These are phyloP conservation scores for Castanospermum australe DNA, from an alignment of 306 rosid species.

Conservation along the genomic window DNA sequence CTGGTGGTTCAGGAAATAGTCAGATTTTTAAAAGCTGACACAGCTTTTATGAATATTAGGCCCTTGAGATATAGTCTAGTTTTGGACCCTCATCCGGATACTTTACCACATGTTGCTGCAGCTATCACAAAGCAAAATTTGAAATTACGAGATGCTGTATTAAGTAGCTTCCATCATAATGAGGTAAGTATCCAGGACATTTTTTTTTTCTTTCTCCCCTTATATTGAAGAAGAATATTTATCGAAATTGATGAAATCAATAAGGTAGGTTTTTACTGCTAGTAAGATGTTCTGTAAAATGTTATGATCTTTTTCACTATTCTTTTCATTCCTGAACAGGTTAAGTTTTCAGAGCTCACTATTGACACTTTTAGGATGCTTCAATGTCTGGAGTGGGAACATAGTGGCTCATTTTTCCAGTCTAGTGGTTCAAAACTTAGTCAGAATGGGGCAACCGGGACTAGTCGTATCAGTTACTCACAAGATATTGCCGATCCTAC, in stretches of 20 bases:
- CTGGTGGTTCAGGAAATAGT: conserved; percentile 85
- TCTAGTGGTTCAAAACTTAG: conserved; percentile 51
- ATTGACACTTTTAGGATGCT: conserved; percentile 97
- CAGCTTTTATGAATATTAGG: conserved; percentile 79
- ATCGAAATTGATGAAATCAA: not conserved
- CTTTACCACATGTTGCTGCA: conserved; percentile 49
- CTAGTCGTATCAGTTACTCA: conserved; percentile 60
- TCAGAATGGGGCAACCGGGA: conserved; percentile 67
- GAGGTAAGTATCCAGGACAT: conserved; percentile 57
- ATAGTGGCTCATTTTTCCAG: conserved; percentile 87
- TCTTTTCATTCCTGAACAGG: conserved; percentile 51
- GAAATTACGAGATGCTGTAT: conserved; percentile 75
- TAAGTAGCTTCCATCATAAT: conserved; percentile 82
- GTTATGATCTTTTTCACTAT: conserved; percentile 18
- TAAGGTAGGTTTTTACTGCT: not conserved
- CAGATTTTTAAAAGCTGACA: conserved; percentile 81
- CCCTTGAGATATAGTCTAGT: conserved; percentile 85
- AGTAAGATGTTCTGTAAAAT: not conserved
- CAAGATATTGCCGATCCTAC: conserved; percentile 94
- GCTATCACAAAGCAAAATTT: conserved; percentile 53
- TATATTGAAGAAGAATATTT: not conserved
- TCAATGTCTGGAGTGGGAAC: conserved; percentile 98
- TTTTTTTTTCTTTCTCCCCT: conserved; percentile 19
- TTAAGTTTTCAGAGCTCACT: conserved; percentile 87
- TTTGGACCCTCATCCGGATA: conserved; percentile 82